Base-by-base conservation (phyloP, 176 grass and related monocot species). In the Triticum urartu region DNA sequence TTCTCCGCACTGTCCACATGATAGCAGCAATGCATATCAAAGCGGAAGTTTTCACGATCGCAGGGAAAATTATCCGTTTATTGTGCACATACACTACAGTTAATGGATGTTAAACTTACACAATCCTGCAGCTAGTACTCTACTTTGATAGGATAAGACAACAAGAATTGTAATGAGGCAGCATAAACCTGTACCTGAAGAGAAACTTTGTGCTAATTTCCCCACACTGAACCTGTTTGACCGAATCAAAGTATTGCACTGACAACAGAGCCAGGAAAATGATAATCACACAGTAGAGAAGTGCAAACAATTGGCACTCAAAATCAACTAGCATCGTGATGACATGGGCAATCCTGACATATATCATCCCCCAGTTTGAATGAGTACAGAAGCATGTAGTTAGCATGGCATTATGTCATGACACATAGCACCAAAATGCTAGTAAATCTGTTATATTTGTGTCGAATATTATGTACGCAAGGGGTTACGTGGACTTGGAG, bases 161-260 rank as follows among this genome's bases (percentile, higher is more conserved):
- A 1, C 21, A 0, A 4, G 3, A 54, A 60, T 0, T 36, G 20
- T 14, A 58, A 59, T n/a, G 50, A 36, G 0, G 3, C 50, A 35
- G 3, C 26, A 36, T 36, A 78, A 60, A 21, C 20, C 54, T 82
- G 18, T 4, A 33, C 9, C 3, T 5, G 0, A 14, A 3, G 24
- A 43, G 3, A 47, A 69, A 1, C 1, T 33, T 10, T 69, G 78
- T 64, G 5, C 14, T 54, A 54, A 15, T 47, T 13, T 18, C 5
- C 0, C 5, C 0, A 18, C 17, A 58, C 6, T 0, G 0, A 58
- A 58, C 54, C 0, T 20, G 17, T 58, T 58, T 20, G 1, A 58
- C 17, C 1, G 0, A 54, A 1, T 47, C 48, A 52, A 2, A 81
- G 4, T 32, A 32, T 21, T 34, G 6, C 22, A 20, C 21, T 64